Percentiles rank a stretch among this genome's conserved stretches.
These are phyloP conservation scores for Firmiana major DNA, from an alignment of 345 rosid species.

Conservation along the genomic window DNA sequence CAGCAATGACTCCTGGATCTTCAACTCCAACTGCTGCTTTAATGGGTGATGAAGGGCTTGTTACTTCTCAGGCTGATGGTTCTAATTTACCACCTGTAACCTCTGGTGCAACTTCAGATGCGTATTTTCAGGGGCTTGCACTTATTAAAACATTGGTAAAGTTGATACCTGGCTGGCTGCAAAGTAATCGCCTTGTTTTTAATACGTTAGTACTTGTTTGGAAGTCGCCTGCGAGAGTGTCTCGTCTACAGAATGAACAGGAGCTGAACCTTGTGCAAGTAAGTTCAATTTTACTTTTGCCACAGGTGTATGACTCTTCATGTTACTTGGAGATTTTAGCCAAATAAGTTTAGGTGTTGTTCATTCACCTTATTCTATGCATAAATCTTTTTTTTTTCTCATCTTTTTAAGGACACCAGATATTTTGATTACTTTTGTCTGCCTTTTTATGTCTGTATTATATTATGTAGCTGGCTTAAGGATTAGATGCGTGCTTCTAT, in stretches of 20 bases:
- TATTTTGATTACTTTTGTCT: background rate
- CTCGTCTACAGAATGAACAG: constrained; percentile 90
- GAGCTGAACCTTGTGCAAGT: constrained; percentile 93
- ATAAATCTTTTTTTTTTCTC: background rate
- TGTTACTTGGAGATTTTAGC: background rate
- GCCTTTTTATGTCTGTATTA: background rate
- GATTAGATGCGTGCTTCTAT: background rate
- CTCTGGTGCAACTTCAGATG: constrained; percentile 53
- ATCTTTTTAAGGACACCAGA: background rate
- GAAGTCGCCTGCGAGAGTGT: constrained; percentile 89
- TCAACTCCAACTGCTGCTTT: constrained; percentile 57
- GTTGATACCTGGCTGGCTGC: constrained; percentile 88
- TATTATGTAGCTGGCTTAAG: background rate
- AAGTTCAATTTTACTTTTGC: constrained; percentile 20
- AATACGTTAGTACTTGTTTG: constrained; percentile 82
- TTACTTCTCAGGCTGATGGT: constrained; percentile 51
- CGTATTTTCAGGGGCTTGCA: constrained; percentile 92
- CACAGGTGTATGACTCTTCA: background rate
- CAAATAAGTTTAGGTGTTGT: background rate
- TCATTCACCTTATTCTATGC: background rate
- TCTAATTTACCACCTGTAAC: constrained; percentile 44
- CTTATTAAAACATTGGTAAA: constrained; percentile 88
- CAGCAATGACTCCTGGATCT: constrained; percentile 42
- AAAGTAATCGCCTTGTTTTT: constrained; percentile 74
- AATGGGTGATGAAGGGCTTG: constrained; percentile 58